Evolutionary conservation across 139 green algal species (phyloP).

Genomic region (Coelastrella sp.): DNA sequence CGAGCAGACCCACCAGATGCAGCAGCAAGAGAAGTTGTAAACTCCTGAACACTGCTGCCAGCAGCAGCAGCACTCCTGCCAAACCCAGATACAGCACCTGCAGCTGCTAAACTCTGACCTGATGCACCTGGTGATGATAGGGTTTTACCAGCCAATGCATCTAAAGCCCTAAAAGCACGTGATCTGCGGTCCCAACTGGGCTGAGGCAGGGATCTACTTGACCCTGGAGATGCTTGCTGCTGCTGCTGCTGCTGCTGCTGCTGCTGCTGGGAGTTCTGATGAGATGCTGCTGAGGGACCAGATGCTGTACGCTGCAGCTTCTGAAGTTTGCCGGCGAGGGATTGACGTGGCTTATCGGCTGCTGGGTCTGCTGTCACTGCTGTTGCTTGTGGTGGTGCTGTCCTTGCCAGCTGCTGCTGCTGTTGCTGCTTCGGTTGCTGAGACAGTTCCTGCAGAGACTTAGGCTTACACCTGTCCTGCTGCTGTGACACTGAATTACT

Average conservation of each 20-base stretch:
- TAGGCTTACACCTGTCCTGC: too few species aligned
- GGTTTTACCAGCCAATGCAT: background rate
- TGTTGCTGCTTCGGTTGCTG: background rate
- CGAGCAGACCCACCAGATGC: background rate
- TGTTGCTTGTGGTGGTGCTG: background rate
- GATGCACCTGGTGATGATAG: background rate
- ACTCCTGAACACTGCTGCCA: background rate
- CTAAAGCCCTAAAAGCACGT: background rate
- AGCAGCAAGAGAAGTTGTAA: background rate
- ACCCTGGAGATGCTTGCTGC: too few species aligned
- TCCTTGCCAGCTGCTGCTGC: background rate
- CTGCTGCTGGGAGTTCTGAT: background rate
- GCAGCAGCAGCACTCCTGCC: background rate
- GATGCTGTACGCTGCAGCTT: background rate
- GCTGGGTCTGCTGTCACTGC: background rate
- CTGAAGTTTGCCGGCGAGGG: too few species aligned
- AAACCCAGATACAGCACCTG: background rate
- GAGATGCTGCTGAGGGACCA: too few species aligned
- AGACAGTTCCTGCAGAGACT: background rate
- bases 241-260: conserved; percentile 6
- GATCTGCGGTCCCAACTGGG: background rate
- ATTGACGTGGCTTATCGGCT: background rate
- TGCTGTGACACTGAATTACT: background rate
- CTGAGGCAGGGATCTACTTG: background rate
- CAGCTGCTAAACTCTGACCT: background rate